Percentiles rank a stretch among this genome's conserved stretches.
phyloP scores from a whole-genome alignment of 805 yeast species.

The Candida pseudoglaebosa region DNA sequence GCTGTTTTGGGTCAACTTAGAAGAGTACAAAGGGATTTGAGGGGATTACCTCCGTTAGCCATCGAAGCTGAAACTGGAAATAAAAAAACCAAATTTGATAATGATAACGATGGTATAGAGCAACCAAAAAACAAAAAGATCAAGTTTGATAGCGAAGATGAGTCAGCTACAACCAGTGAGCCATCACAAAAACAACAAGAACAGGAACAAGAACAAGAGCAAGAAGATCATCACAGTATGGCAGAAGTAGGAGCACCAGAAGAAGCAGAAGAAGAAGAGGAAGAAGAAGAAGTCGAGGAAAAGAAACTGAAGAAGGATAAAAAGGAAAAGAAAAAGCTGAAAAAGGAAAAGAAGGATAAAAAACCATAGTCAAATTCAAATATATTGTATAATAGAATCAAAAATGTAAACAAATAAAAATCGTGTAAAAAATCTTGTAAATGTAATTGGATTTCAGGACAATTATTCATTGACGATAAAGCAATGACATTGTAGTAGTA shows the following conservation, averaged over 20 bases:
- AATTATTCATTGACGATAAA: too few species aligned
- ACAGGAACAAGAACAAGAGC: conserved; percentile 14
- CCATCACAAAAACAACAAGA: conserved; percentile 16
- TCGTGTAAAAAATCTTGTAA: too few species aligned
- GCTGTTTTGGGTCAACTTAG: conserved; percentile 58
- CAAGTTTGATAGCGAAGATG: conserved; percentile 25
- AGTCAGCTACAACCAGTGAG: conserved; percentile 21
- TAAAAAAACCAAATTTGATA: conserved; percentile 26
- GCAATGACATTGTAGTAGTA: too few species aligned
- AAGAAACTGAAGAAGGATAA: conserved; percentile 14
- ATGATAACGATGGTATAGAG: conserved; percentile 19
- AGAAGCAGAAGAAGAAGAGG: conserved; percentile 14
- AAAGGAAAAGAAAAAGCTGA: conserved; percentile 11
- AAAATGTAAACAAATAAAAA: too few species aligned
- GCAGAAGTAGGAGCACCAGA: conserved; percentile 13
- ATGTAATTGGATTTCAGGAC: too few species aligned
- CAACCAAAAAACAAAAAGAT: conserved; percentile 18
- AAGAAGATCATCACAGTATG: conserved; percentile 14
- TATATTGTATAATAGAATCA: neutral
- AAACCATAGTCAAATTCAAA: too few species aligned
- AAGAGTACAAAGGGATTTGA: conserved; percentile 71
- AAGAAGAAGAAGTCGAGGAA: conserved; percentile 12
- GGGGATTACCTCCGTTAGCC: conserved; percentile 69
- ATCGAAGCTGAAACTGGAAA: conserved; percentile 11
- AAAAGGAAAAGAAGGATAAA: conserved; percentile 14